Base-by-base conservation (phyloP, 352 stramenopile species). In the Phytophthora fragariaefolia region DNA sequence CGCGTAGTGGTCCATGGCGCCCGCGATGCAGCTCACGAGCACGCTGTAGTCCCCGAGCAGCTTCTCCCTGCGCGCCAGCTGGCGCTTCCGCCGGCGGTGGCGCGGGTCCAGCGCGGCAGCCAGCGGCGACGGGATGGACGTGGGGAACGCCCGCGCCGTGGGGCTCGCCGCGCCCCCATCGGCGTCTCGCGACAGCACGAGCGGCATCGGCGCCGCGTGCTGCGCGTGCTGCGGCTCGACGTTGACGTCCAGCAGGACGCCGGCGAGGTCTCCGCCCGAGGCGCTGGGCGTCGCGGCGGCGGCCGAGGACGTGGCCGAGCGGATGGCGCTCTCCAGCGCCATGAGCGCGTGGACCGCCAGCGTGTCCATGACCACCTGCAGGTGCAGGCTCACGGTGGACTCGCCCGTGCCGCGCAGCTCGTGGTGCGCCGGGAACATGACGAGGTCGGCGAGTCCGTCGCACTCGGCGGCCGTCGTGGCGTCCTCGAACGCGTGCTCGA, bases 351-450 rank as follows among this genome's bases (percentile, higher is more conserved):
- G 94, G 51, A 96, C 89, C 4, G 87, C 80, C 34, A 96, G 58
- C 15, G 83, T 92, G 45, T 95, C 85, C 48, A 96, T 75, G 34
- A 95, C 85, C 52, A 94, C 86, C 36, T 89, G 74, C 48, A 96
- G 64, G 50, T 96, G 86, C 9, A 93, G 76, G 69, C 70, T 92
- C 50, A 94, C 85, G 2, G 87, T 96, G 12, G 89, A 95, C 52
- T 79, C 66, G 23, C 82, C 85, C 2, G 73, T 83, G 52, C 73
- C 74, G 20, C 76, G 53, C 24, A 96, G 73, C 8, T 86, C 80
- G 51, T 94, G 87, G 51, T 89, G 78, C 22, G 85, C 77, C 12
- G 87, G 89, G 69, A 96, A 94, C 79, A 96, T 91, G 30, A 95
- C 83, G 52, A 96, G 78, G 56, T 95, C 74, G 12, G 45, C 63